Evolutionary conservation across 192 early-diverging fungal genomes (phyloP), one percentile per base, ranked within the genome.

Genomic region (Entomortierella chlamydospora): DNA sequence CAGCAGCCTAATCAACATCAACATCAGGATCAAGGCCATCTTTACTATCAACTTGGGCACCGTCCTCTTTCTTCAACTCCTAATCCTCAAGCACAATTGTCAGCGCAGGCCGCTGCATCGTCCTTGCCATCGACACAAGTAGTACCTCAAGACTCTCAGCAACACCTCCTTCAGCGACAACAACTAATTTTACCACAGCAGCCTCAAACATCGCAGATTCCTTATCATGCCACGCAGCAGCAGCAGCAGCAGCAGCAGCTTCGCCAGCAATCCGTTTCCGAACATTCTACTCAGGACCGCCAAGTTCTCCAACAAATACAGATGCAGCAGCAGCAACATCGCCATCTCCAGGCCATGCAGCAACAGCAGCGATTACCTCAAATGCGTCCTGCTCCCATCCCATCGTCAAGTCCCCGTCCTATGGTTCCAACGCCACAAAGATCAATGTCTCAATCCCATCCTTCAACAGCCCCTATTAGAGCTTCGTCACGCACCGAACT

Each of bases 401-500:
- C 64, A 66, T 22, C 53, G 28, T 29, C 37, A 29, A 52, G 26
- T 57, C 51, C 50, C 34, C 58, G 22, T 45, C 68, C 49, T 11
- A 34, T 51, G 18, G 30, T 42, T 37, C 62, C 26, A 18, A 8
- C 59, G 2, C 72, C 72, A 10, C 72, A 74, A 50, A 65, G 72
- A 39, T 60, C 72, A 29, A 67, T 74, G 64, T 67, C 50, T 37
- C 58, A 66, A 10, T 57, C 64, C 18, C 62, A 66, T 23, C 57
- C 63, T 20, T 61, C 63, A 15, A 67, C 64, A 11, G 64, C 72
- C 12, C 72, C 72, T 41, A 25, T 67, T 18, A 43, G 56, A 31
- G 13, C 63, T 18, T 33, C 72, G 0, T 26, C 49, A 7, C 29
- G 58, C 10, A 22, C 63, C 1, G 63, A 59, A 8, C 33, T 74